Percentiles rank a stretch among this genome's conserved stretches.
phyloP scores from a whole-genome alignment of 192 early-diverging fungal species.

The Mortierella alpina region DNA sequence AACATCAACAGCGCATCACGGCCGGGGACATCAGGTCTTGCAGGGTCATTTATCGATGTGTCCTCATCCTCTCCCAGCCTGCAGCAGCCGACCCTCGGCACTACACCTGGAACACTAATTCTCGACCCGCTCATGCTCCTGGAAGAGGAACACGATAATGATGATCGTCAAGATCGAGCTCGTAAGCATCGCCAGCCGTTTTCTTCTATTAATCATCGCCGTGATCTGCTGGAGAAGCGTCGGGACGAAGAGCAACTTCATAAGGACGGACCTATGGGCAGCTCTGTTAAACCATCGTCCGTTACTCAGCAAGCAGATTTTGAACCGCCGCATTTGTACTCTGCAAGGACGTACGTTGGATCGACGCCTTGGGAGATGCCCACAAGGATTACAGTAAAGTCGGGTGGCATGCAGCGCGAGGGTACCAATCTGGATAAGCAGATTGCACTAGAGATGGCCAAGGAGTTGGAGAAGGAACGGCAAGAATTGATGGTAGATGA shows the following conservation, averaged over 20 bases:
- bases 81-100: not conserved
- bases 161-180: slow-evolving; percentile 29
- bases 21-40: not conserved
- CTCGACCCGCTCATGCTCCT: slow-evolving; percentile 49
- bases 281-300: not conserved
- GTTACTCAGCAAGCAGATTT: slow-evolving; percentile 24
- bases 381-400: slow-evolving; percentile 39
- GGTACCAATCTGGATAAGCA: slow-evolving; percentile 38
- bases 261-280: not conserved
- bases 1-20: not conserved
- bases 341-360: slow-evolving; percentile 46
- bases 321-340: slow-evolving; percentile 49
- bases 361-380: slow-evolving; percentile 53
- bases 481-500: slow-evolving; percentile 15
- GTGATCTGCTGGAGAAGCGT: slow-evolving; percentile 25
- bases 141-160: slow-evolving; percentile 47
- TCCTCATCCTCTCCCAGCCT: not conserved
- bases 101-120: slow-evolving; percentile 18
- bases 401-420: slow-evolving; percentile 40
- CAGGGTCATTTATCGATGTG: slow-evolving; percentile 21
- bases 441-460: slow-evolving; percentile 48
- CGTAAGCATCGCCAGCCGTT: slow-evolving; percentile 30
- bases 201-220: slow-evolving; percentile 41
- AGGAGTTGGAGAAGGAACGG: slow-evolving; percentile 39
- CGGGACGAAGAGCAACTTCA: slow-evolving; percentile 5